phyloP scores from a whole-genome alignment of 116 monocot genomes.

The Papilionanthe hybrid region DNA sequence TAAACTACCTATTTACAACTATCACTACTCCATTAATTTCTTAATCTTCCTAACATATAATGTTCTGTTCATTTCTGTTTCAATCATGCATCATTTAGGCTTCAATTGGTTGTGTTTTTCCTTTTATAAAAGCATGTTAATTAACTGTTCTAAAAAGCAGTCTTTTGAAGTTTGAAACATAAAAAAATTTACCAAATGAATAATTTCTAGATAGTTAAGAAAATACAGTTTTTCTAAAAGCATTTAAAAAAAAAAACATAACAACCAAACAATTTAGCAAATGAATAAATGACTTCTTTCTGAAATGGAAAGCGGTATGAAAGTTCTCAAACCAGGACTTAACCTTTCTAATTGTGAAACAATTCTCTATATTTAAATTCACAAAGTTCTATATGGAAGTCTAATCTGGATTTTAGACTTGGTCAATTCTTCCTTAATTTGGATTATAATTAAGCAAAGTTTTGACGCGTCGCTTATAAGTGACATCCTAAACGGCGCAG shows the following conservation, averaged over 20 bases:
- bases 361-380: background rate
- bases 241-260: too few relatives aligned
- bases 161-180: too few relatives aligned
- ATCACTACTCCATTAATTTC: background rate
- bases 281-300: too few relatives aligned
- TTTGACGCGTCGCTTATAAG: background rate
- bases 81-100: background rate
- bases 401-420: background rate
- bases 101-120: too few relatives aligned
- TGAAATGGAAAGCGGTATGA: too few relatives aligned
- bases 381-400: background rate
- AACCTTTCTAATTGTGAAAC: background rate
- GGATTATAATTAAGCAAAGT: background rate
- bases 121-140: too few relatives aligned
- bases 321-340: background rate
- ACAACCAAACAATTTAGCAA: too few relatives aligned
- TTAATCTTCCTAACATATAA: background rate
- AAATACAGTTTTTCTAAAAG: too few relatives aligned
- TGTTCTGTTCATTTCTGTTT: background rate
- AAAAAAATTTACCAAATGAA: too few relatives aligned
- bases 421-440: background rate
- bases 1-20: background rate
- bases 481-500: background rate
- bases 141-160: too few relatives aligned
- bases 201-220: too few relatives aligned